Evolutionary conservation across 2,329 filamentous ascomycete species (phyloP), one percentile per base, ranked within the genome.

Genomic region (Colletotrichum sp.): DNA sequence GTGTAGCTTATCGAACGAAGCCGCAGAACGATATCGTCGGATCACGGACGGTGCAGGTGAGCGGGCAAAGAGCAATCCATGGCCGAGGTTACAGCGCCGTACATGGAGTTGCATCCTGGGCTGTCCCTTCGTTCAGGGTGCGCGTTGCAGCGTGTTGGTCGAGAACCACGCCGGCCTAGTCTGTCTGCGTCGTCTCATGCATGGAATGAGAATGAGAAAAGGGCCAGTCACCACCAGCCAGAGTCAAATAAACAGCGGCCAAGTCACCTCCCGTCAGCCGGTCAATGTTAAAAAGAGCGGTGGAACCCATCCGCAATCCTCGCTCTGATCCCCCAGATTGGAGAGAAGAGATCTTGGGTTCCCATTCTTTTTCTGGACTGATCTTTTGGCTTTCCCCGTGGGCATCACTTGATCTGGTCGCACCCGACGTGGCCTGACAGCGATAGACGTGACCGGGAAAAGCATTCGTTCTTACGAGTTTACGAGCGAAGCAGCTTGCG

Each of bases 361-460:
- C 9, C 59, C 21, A 18, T 34, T 43, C 43, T n/a, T n/a, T n/a
- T 48, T 24, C 32, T 38, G 13, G 9, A 16, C n/a, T 26, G 13
- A 24, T 21, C n/a, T 14, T 48, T 21, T n/a, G 65, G 34, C 48
- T 34, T 14, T 36, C 62, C 7, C 61, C 18, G 28, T 30, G 36
- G 26, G n/a, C n/a, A 14, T 65, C 34, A 64, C 26, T 59, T 26
- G 43, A 43, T 36, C 13, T 58, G 16, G 18, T 48, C 43, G 43
- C 43, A 52, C 43, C n/a, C 58, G 30, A 61, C 71, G 71, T 74
- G 71, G 67, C 52, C 55, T 71, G 72, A 74, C 24, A 13, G 58
- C 24, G 67, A 58, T 28, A 55, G 32, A 34, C 30, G 30, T 18
- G 48, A 38, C 21, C 8, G 48, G 14, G 18, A 7, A 26, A 26